A percentile compares a stretch with the other conserved stretches of the same genome.
Conservation (phyloP, 345 rosid species). For the Pistacia atlantica region DNA sequence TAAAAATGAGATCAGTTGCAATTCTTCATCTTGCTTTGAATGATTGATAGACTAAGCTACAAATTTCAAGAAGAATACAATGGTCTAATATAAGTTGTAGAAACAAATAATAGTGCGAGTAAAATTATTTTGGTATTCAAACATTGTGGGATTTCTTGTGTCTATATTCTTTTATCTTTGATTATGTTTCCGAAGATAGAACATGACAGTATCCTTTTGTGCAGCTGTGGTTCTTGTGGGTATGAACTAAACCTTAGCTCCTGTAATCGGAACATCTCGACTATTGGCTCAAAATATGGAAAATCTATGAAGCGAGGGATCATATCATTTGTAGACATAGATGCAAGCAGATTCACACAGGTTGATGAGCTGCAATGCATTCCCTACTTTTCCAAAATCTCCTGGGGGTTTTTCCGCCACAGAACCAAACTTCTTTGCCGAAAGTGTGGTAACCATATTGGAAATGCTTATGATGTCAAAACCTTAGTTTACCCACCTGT, state of each 20-base stretch:
- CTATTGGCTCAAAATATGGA: slow-evolving; percentile 84
- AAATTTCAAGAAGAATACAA: background rate
- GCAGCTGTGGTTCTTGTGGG: slow-evolving; percentile 95
- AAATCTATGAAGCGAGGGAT: slow-evolving; percentile 92
- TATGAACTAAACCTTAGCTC: slow-evolving; percentile 89
- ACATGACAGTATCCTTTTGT: slow-evolving; percentile 19
- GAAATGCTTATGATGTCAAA: slow-evolving; percentile 60
- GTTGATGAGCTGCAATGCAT: slow-evolving; percentile 85
- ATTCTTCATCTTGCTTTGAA: background rate
- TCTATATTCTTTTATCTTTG: background rate
- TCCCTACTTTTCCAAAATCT: slow-evolving; percentile 64
- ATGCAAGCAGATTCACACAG: slow-evolving; percentile 83
- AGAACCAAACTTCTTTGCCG: slow-evolving; percentile 93
- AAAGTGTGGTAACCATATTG: slow-evolving; percentile 78
- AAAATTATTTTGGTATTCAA: background rate
- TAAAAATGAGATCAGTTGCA: background rate
- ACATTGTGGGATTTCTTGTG: background rate
- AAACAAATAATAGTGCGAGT: background rate
- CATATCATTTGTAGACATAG: slow-evolving; percentile 77
- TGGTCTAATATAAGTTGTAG: background rate
- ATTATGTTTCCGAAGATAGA: slow-evolving; percentile 6
- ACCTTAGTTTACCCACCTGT: slow-evolving; percentile 47
- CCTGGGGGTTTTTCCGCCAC: slow-evolving; percentile 65
- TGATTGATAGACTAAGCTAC: background rate
- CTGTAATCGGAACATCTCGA: slow-evolving; percentile 78